Evolutionary conservation across 768 basidiomycete species (phyloP), one percentile per base, ranked within the genome.

Genomic region (Nevesoporus exiguus): DNA sequence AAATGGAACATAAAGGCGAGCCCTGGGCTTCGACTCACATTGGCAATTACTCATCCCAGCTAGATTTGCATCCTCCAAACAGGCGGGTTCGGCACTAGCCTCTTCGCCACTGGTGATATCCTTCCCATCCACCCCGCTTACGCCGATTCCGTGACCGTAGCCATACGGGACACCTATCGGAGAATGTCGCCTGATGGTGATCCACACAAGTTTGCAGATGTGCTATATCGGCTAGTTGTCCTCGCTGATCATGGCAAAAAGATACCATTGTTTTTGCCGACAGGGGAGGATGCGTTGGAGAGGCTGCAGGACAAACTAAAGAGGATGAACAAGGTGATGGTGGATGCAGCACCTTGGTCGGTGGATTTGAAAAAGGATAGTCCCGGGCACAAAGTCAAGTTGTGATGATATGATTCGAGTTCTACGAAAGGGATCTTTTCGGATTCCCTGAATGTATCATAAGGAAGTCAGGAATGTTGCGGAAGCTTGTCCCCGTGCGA

Each of bases 1-100:
- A 49, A 55, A 15, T 65, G 60, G 63, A 59, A 61, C 53, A 65
- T 66, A 37, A 57, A 58, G 19, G 51, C 48, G 33, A 33, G 60
- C 36, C 29, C 9, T 24, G 9, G n/a, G n/a, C n/a, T n/a, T n/a
- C n/a, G n/a, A n/a, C n/a, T n/a, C n/a, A n/a, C n/a, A n/a, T n/a
- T n/a, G n/a, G n/a, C n/a, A n/a, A n/a, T n/a, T n/a, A 24, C n/a
- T 34, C 17, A 8, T 29, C 9, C 17, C 25, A 30, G 3, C 30
- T n/a, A 62, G 56, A 54, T 60, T 17, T 55, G 60, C 25, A 55
- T 62, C 47, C 29, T 66, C 29, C 46, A 62, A 47, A 50, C 57
- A 0, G 66, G 61, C 9, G 41, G 17, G 0, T 68, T 68, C 39
- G 49, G 54, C 43, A 55, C 63, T 15, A 54, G 61, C 15, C 37